These are phyloP conservation scores for Candida vartiovaarae DNA, from an alignment of 805 yeast species.

Conservation along the genomic window DNA sequence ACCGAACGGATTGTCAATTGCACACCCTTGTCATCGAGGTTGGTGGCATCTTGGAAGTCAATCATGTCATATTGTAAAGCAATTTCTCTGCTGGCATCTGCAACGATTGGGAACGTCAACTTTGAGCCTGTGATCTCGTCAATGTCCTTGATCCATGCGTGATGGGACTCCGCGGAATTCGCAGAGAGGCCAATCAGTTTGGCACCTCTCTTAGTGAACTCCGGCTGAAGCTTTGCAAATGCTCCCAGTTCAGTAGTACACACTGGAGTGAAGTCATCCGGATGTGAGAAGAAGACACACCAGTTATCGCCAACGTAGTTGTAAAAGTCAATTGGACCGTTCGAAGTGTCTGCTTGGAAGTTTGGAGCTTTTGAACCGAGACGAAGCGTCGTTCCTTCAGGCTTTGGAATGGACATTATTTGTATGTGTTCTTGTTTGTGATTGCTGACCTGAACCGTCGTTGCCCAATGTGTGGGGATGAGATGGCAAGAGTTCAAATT, in stretches of 20 bases:
- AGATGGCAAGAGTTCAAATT: no score
- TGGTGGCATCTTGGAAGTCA: slow-evolving; percentile 61
- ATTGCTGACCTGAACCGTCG: neutral
- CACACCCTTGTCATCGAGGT: slow-evolving; percentile 56
- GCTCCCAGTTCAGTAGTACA: slow-evolving; percentile 78
- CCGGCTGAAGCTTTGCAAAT: slow-evolving; percentile 63
- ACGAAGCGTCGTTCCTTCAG: slow-evolving; percentile 33
- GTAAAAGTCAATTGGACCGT: slow-evolving; percentile 58
- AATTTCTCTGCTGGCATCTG: slow-evolving; percentile 55
- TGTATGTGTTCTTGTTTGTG: slow-evolving; percentile 26
- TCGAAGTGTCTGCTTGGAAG: slow-evolving; percentile 55
- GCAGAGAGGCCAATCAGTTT: slow-evolving; percentile 65
- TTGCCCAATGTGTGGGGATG: no score
- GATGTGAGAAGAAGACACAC: slow-evolving; percentile 67
- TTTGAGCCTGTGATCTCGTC: slow-evolving; percentile 57
- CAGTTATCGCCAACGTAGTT: slow-evolving; percentile 54
- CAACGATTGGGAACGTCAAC: slow-evolving; percentile 59
- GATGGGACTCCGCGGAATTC: slow-evolving; percentile 54
- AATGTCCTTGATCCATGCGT: slow-evolving; percentile 65
- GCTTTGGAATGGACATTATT: slow-evolving; percentile 34
- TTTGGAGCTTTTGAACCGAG: slow-evolving; percentile 65
- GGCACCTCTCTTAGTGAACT: slow-evolving; percentile 56
- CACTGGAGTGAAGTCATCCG: slow-evolving; percentile 74
- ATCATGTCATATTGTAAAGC: slow-evolving; percentile 63
- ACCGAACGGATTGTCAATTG: slow-evolving; percentile 68